Base-by-base conservation (phyloP, 1,284 basidiomycete genomes). In the Heterobasidion parviporum region DNA sequence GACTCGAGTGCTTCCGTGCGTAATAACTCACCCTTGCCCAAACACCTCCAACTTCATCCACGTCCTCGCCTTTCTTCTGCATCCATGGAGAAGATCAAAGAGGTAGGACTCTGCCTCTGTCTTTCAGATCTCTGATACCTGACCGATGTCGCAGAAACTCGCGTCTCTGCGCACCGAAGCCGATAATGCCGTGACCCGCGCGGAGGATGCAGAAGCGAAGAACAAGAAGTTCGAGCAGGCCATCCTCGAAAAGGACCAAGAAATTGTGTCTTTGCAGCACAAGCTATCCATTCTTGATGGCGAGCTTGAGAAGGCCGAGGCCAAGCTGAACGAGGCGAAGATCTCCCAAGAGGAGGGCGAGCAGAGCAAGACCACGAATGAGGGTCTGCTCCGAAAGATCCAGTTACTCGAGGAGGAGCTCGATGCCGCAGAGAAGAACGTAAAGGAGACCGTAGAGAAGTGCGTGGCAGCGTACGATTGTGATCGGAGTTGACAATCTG, bases 361-460 rank as follows among this genome's bases (percentile, higher is more conserved):
- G 67, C 70, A 75, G 38, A 85, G 84, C 69, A 87, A 83, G 72
- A 80, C 81, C 50, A 85, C 83, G 44, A 90, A 82, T 59, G 95
- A 98, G 64, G 81, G 76, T 56, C 78, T 98, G 54, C 68, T 71
- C 55, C 79, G 96, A 65, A 99, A 99, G 80, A 84, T 98, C 34
- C 85, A 90, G 65, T 76, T 98, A 18, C 78, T 99, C 36, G 92
- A 97, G 74, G 91, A 94, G 67, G 96, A 99, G 74, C 82, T 99
- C 18, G 97, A 99, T 68, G 82, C 83, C 54, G 89, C 95, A 20
- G 97, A 99, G 79, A 96, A 94, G 85, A 96, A 95, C 70, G 78
- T 94, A 62, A 95, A 96, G 74, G 96, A 99, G 68, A 94, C 93
- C 1, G 90, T 92, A 35, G 97, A 98, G 49, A 50, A 50, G 49